Base-by-base conservation (phyloP, 306 rosid genomes). In the Erythrophleum fordii region DNA sequence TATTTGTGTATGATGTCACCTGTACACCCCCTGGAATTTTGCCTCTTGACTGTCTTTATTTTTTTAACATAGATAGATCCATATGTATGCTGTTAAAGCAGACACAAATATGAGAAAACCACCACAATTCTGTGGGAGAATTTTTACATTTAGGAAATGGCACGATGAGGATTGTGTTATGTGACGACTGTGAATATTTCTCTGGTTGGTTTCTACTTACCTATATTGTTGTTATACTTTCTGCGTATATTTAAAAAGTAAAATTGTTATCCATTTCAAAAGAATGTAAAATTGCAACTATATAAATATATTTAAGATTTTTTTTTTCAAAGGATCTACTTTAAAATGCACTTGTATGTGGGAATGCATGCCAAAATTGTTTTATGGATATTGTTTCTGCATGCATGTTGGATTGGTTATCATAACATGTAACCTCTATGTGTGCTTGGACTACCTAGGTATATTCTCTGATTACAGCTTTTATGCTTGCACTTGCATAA, bases 401-500 rank as follows among this genome's bases (percentile, higher is more conserved):
- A 73, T 67, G 69, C 25, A 53, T n/a, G 66, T 77, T 35, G 65
- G 66, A 42, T 85, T 53, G 62, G 56, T 52, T 67, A 28, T 4
- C 29, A 46, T 72, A 58, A 44, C 45, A 28, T 77, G 42, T 67
- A 29, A 69, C 71, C 20, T 74, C 17, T 8, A 55, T 61, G 72
- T 46, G 65, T 74, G 20, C 45, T 5, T 75, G 37, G 45, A 29
- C 41, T 55, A 37, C 49, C 49, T 55, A 44, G 45, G 77, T 37
- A 22, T 48, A 56, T 74, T 29, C 55, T 70, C 23, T n/a, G 60
- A 69, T 17, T 26, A 45, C 28, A 55, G 64, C 45, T 74, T 81
- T 73, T 65, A 55, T 61, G 75, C 62, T 67, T 69, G 77, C 53
- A 37, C 78, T 51, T 69, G 56, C 34, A 18, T 73, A 71, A 4